Evolutionary conservation across 176 grass and related monocot genomes (phyloP).

Genomic region (Rhynchospora tenuis): DNA sequence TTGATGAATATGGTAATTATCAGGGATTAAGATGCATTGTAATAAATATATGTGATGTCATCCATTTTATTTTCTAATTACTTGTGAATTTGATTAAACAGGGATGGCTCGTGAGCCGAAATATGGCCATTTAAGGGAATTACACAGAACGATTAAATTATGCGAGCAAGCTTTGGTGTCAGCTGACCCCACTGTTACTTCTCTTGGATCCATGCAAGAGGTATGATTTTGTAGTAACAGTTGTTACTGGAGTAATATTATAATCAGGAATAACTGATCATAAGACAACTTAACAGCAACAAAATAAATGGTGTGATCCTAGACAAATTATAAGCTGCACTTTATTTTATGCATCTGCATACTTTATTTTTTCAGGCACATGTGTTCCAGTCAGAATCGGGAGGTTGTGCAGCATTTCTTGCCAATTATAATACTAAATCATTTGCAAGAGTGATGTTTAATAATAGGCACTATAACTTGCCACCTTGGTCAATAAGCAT

Average conservation of each 20-base stretch:
- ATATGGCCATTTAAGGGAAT: conserved; percentile 90
- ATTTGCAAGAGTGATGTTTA: conserved; percentile 63
- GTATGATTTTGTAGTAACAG: conserved; percentile 29
- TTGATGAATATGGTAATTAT: conserved; percentile 93
- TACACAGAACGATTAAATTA: conserved; percentile 88
- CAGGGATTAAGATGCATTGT: background rate
- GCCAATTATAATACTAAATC: conserved; percentile 89
- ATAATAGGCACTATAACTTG: conserved; percentile 80
- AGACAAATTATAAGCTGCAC: background rate
- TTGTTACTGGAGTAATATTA: background rate
- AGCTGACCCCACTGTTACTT: conserved; percentile 72
- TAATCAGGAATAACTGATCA: background rate
- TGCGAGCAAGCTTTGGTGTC: conserved; percentile 87
- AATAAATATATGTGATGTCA: background rate
- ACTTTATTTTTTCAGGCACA: conserved; percentile 53
- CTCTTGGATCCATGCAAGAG: conserved; percentile 89
- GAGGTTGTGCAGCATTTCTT: conserved; percentile 77
- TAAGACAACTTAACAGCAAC: background rate
- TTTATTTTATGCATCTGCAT: background rate
- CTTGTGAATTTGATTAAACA: conserved; percentile 30
- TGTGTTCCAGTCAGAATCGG: conserved; percentile 65
- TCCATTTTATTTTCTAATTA: conserved; percentile 7
- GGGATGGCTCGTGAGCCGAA: conserved; percentile 90
- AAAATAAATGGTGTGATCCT: background rate
- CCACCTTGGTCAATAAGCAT: conserved; percentile 99